phyloP scores from a whole-genome alignment of 164 flowering plant genomes.

The Euptelea pleiosperma region DNA sequence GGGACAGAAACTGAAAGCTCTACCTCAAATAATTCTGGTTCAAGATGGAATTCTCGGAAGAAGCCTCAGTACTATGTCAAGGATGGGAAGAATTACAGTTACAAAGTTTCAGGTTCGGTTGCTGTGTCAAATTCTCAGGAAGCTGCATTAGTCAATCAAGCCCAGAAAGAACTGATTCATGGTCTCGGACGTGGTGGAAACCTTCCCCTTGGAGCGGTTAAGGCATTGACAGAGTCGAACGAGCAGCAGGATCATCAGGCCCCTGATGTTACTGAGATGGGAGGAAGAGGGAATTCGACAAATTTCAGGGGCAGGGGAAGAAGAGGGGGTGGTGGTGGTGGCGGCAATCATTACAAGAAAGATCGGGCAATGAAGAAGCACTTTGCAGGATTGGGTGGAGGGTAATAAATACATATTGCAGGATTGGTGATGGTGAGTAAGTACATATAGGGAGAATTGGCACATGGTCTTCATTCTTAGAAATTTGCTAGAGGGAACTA shows the following conservation, averaged over 20 bases:
- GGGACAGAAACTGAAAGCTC: conserved; percentile 29
- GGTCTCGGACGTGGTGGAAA: conserved; percentile 97
- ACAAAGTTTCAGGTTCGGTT: conserved; percentile 82
- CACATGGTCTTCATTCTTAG: no score
- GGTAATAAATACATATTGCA: not conserved
- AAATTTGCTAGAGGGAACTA: no score
- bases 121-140: conserved; percentile 68
- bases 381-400: conserved; percentile 54
- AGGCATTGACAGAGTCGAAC: conserved; percentile 33
- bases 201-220: conserved; percentile 67
- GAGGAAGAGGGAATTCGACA: conserved; percentile 28
- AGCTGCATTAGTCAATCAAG: conserved; percentile 55
- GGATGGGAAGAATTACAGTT: conserved; percentile 97
- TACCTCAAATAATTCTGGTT: conserved; percentile 22
- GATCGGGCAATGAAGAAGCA: conserved; percentile 77
- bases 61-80: conserved; percentile 88
- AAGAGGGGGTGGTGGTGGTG: conserved; percentile 44
- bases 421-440: no score
- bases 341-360: conserved; percentile 51
- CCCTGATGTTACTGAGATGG: conserved; percentile 32
- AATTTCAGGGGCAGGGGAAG: conserved; percentile 39
- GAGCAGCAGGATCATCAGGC: conserved; percentile 31
- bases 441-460: no score
- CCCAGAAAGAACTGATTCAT: conserved; percentile 65
- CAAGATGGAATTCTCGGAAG: conserved; percentile 68